Base-by-base conservation (phyloP, 2,329 filamentous ascomycete genomes). In the Colletotrichum sp. region DNA sequence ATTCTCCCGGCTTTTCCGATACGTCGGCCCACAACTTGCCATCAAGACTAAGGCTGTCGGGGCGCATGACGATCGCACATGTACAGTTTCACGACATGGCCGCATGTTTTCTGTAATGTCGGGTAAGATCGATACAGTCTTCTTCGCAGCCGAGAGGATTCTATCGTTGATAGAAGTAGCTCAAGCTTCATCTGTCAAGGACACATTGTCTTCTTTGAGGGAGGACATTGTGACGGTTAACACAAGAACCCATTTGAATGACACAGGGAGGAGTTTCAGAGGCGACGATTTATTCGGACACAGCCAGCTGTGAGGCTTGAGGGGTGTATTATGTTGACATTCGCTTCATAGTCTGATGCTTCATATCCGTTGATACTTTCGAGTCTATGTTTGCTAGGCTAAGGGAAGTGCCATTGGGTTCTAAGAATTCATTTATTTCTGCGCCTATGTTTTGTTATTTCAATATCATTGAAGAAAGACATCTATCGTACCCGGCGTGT, bases 201-300 rank as follows among this genome's bases (percentile, higher is more conserved):
- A 58, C 12, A 58, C 55, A 2, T 58, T 58, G 7, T 78, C 74
- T 0, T 81, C 81, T 3, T 18, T 58, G 16, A 24, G 55, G 2
- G 55, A 58, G 4, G 55, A 58, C 24, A 58, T 58, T 58, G 9
- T 58, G 21, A 28, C n/a, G 14, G 55, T 58, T 9, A 58, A 58
- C 21, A 58, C 55, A 26, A 24, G 24, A 28, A 58, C 55, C 26
- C 55, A 58, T 16, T 58, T 28, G 55, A 58, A 58, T 58, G 55
- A 58, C 55, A 28, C 55, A 58, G 55, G 55, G 13, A 24, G 16
- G 16, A 28, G 55, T 9, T 6, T 28, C 3, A 16, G 55, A 4
- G 26, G 26, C 16, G 24, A 28, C 55, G 55, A 58, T 16, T 5
- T 28, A 18, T 26, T 58, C 18, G 24, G 55, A 5, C 2, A 48